Evolutionary conservation across 805 yeast genomes (phyloP).

Genomic region (Candida golubevii): DNA sequence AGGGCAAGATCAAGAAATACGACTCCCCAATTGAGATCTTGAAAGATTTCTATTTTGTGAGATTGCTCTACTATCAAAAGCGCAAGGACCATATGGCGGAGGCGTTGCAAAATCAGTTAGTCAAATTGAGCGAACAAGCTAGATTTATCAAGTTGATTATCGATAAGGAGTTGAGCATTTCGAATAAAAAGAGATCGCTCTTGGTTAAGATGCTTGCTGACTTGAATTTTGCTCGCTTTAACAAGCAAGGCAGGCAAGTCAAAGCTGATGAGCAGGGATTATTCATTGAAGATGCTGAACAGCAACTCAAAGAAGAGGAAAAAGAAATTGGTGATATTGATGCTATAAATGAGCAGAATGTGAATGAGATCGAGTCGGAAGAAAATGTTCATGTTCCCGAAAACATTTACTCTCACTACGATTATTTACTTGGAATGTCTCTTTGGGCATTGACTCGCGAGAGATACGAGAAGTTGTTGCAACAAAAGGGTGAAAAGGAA

Average conservation of each 20-base stretch:
- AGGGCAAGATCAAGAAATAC: constrained; percentile 82
- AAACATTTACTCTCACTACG: constrained; percentile 64
- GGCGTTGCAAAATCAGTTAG: constrained; percentile 68
- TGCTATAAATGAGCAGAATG: constrained; percentile 19
- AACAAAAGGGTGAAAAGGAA: constrained; percentile 70
- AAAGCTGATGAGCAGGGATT: constrained; percentile 33
- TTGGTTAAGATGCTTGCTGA: constrained; percentile 60
- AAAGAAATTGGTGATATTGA: constrained; percentile 33
- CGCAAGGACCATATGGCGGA: constrained; percentile 78
- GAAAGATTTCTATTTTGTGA: constrained; percentile 76
- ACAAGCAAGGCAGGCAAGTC: constrained; percentile 63
- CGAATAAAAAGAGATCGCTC: constrained; percentile 66
- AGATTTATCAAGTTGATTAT: constrained; percentile 88
- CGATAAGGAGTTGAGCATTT: constrained; percentile 62
- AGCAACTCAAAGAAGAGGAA: constrained; percentile 36
- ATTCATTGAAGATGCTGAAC: constrained; percentile 24
- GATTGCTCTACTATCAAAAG: constrained; percentile 86
- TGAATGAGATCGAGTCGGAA: constrained; percentile 30
- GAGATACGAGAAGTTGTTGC: constrained; percentile 73
- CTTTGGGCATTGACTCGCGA: constrained; percentile 92
- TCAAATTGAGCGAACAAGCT: constrained; percentile 76
- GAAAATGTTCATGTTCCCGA: constrained; percentile 41
- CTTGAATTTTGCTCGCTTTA: constrained; percentile 71
- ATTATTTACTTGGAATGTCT: constrained; percentile 86
- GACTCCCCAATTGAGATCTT: constrained; percentile 72